Evolutionary conservation across 768 basidiomycete genomes (phyloP), one percentile per base, ranked within the genome.

Genomic region (Russula brevipes): DNA sequence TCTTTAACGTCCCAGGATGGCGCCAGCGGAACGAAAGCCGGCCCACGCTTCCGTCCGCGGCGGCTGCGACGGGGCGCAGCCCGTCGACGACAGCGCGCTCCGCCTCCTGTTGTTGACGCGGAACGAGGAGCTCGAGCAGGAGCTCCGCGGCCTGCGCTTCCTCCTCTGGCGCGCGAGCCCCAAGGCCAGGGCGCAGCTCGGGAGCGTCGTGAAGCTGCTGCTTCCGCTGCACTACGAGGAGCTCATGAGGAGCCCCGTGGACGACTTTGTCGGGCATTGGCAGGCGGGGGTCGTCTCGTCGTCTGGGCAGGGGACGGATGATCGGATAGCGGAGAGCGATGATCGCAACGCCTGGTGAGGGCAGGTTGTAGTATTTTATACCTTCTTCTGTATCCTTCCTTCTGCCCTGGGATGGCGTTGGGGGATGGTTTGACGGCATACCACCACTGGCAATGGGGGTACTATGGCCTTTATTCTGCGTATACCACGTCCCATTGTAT

Each of bases 1-100:
- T 63, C 17, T 51, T 63, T 44, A 63, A 63, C 30, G 61, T 63
- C 16, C 61, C 61, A 6, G 61, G 61, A 17, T 63, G 56, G 56
- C 56, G 61, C 17, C 50, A 31, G 44, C 55, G 61, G 35, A 46
- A 30, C 8, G 56, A 46, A 16, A 41, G 56, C 36, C 5, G 17
- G 4, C 41, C 35, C 4, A 52, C 56, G 0, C 55, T 57, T 11
- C 55, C 55, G 0, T 39, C 61, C 6, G 19, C 44, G 5, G 39
- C 31, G 8, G 41, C 47, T 16, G 41, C 24, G 3, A 41, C 33
- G 16, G 61, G 11, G 55, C 17, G 16, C 24, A 24, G 24, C 1
- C 24, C 24, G 42, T 50, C 3, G 8, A n/a, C 16, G 56, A 57
- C 19, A 38, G 41, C 33, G 33, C 54, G 24, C 61, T 63, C 42